A percentile compares a stretch with the other conserved stretches of the same genome.
Conservation (phyloP, 2,329 filamentous ascomycete species). For the Claviceps citrina region DNA sequence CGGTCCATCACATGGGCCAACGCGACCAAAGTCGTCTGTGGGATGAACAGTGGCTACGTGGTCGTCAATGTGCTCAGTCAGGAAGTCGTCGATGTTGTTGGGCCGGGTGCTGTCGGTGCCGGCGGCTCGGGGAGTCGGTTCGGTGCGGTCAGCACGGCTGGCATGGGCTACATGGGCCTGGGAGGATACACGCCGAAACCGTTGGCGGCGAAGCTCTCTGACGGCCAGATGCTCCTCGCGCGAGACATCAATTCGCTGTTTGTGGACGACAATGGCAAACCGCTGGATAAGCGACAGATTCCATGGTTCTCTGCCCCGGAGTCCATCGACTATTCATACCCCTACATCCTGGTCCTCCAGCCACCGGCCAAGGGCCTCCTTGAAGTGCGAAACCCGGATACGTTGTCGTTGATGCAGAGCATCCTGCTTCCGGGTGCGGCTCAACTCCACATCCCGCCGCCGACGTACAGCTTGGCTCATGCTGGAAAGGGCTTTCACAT, state of each 20-base stretch:
- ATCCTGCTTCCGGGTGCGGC: conserved; percentile 69
- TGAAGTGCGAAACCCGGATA: conserved; percentile 86
- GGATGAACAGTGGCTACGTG: conserved; percentile 82
- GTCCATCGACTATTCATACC: conserved; percentile 88
- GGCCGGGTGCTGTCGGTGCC: conserved; percentile 54
- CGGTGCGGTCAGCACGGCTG: conserved; percentile 65
- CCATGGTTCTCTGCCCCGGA: conserved; percentile 83
- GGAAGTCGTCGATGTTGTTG: conserved; percentile 61
- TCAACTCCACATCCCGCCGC: conserved; percentile 79
- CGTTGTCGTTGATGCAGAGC: conserved; percentile 74
- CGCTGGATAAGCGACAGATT: conserved; percentile 73
- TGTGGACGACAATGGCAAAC: conserved; percentile 67
- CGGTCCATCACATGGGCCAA: conserved; percentile 85
- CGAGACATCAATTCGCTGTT: conserved; percentile 95
- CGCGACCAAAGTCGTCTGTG: conserved; percentile 72
- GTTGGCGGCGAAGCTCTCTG: conserved; percentile 64
- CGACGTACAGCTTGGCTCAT: conserved; percentile 85
- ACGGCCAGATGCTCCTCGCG: conserved; percentile 81
- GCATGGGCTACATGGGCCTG: conserved; percentile 95
- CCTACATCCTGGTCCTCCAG: conserved; percentile 80
- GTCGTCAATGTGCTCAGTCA: conserved; percentile 71
- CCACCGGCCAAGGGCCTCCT: conserved; percentile 67
- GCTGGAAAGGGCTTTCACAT: conserved; percentile 93
- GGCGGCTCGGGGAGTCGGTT: conserved; percentile 56
- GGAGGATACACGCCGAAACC: conserved; percentile 85